Evolutionary conservation across 2,329 filamentous ascomycete species (phyloP).

Genomic region (Emydomyces testavorans): DNA sequence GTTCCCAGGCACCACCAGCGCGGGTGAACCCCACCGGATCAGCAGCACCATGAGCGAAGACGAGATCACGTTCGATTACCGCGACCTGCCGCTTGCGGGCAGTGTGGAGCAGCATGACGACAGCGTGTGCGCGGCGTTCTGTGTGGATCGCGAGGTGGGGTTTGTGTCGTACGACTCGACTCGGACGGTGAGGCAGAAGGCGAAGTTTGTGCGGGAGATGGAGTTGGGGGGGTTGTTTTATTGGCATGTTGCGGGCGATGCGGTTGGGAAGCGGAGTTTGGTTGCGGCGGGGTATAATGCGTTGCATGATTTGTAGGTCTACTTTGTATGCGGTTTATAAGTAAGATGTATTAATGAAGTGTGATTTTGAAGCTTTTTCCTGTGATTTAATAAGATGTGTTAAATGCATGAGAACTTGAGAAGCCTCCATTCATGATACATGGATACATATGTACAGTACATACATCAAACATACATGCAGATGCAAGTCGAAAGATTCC

Average conservation of each 20-base stretch:
- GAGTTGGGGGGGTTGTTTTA: conserved; percentile 68
- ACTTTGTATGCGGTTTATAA: too few relatives aligned
- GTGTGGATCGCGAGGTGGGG: conserved; percentile 56
- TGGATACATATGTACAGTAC: background rate
- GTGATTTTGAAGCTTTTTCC: too few relatives aligned
- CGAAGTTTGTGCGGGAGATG: conserved; percentile 58
- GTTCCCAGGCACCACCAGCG: conserved; percentile 54
- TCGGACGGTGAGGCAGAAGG: conserved; percentile 64
- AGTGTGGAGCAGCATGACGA: conserved; percentile 58
- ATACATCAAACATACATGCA: background rate
- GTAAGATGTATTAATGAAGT: conserved; percentile 2
- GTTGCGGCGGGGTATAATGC: conserved; percentile 50
- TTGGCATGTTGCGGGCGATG: conserved; percentile 66
- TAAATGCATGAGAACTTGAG: too few relatives aligned
- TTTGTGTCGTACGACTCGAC: conserved; percentile 73
- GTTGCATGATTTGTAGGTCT: conserved; percentile 38
- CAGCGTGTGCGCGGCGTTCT: conserved; percentile 53
- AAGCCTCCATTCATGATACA: background rate
- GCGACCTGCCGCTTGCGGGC: conserved; percentile 50
- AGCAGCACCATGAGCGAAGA: conserved; percentile 41
- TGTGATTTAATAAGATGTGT: too few relatives aligned
- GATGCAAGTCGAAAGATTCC: too few relatives aligned
- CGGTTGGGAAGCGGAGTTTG: conserved; percentile 43
- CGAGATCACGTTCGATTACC: conserved; percentile 63
- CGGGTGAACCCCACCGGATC: conserved; percentile 42